phyloP scores from a whole-genome alignment of 148 eudicot genomes.

The Oxyria digyna region DNA sequence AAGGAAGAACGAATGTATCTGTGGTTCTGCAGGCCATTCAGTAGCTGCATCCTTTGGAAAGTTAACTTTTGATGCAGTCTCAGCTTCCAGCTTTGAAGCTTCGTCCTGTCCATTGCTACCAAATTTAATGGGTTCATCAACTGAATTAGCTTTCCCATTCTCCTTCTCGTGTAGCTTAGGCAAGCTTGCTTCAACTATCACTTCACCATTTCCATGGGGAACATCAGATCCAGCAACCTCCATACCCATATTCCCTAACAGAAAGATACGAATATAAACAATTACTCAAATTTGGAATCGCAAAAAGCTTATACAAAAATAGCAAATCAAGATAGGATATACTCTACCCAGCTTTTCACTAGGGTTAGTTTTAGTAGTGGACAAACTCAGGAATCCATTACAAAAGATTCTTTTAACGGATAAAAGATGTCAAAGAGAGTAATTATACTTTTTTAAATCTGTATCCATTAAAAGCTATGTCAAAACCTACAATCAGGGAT shows the following conservation, averaged over 20 bases:
- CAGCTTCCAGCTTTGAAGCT: constrained; percentile 26
- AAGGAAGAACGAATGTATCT: constrained; percentile 50
- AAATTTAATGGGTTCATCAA: constrained; percentile 38
- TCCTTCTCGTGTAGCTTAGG: constrained; percentile 22
- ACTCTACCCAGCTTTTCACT: neutral
- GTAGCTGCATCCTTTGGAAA: constrained; percentile 68
- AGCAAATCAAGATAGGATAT: neutral
- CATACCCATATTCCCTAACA: constrained; percentile 20
- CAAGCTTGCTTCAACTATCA: constrained; percentile 13
- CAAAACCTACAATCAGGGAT: neutral
- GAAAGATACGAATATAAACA: neutral
- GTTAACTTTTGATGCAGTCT: constrained; percentile 22
- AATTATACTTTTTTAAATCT: neutral
- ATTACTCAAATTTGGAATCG: neutral
- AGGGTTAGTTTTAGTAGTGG: neutral
- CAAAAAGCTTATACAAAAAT: neutral
- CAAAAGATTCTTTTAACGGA: neutral
- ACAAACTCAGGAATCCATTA: neutral
- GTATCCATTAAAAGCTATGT: neutral
- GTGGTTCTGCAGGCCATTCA: constrained; percentile 66
- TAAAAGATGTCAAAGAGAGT: neutral
- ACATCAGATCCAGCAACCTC: constrained; percentile 58
- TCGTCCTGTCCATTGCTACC: constrained; percentile 58
- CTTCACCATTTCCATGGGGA: constrained; percentile 28
- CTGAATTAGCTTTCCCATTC: constrained; percentile 24